Percentiles rank a stretch among this genome's conserved stretches.
Conservation (phyloP, 2,329 filamentous ascomycete species). For the Pseudogymnoascus sp. region DNA sequence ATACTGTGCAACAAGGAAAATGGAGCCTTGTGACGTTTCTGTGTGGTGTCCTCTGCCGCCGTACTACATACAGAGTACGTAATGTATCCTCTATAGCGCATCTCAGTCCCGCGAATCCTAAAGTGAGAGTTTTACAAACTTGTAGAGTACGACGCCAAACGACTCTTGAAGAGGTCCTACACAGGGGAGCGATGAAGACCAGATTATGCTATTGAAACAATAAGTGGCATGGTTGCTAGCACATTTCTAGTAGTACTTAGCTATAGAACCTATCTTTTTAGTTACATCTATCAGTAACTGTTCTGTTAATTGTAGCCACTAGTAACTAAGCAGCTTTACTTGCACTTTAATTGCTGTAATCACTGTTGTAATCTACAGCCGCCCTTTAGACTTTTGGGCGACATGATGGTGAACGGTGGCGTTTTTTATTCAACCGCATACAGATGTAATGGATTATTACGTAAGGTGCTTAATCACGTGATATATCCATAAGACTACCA, state of each 20-base stretch:
- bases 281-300: too few species aligned
- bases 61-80: background rate
- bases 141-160: background rate
- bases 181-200: background rate
- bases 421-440: too few species aligned
- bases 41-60: background rate
- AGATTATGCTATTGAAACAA: background rate
- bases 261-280: too few species aligned
- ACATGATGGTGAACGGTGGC: too few species aligned
- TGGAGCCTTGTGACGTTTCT: background rate
- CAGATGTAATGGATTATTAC: background rate
- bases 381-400: too few species aligned
- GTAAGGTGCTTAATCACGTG: background rate
- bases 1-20: background rate
- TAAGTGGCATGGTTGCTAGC: too few species aligned
- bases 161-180: background rate
- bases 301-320: too few species aligned
- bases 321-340: too few species aligned
- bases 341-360: too few species aligned
- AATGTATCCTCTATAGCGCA: background rate
- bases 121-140: background rate
- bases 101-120: background rate
- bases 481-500: background rate
- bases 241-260: too few species aligned
- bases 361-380: too few species aligned